Percentiles rank a stretch among this genome's conserved stretches.
Conservation (phyloP, 1,284 basidiomycete genomes). For the Butyriboletus regius region DNA sequence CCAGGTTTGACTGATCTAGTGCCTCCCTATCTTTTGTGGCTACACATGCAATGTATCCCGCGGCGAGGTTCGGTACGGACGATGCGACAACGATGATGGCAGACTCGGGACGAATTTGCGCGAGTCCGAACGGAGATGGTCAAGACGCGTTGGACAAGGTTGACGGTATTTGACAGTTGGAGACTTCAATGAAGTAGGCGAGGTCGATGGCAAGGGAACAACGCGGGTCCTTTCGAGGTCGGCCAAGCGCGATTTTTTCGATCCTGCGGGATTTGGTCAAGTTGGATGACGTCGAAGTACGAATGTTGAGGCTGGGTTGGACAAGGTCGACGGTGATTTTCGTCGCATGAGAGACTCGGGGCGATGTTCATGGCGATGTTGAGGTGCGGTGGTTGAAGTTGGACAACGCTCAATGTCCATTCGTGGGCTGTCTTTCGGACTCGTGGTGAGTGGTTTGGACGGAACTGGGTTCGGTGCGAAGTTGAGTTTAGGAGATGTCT, state of each 20-base stretch:
- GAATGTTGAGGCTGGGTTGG: neutral
- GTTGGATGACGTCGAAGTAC: neutral
- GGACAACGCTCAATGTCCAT: neutral
- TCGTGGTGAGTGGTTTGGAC: neutral
- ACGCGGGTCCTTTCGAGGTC: neutral
- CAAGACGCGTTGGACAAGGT: neutral
- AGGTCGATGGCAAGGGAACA: neutral
- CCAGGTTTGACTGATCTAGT: slow-evolving; percentile 1
- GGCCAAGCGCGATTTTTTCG: too few relatives aligned
- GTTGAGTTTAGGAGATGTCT: neutral
- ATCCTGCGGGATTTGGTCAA: neutral
- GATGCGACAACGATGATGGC: neutral
- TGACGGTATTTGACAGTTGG: neutral
- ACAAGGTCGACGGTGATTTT: neutral
- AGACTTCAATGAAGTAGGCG: neutral
- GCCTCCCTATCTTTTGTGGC: neutral
- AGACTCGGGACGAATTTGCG: neutral
- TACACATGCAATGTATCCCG: neutral
- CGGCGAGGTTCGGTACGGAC: neutral
- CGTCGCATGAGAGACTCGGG: neutral
- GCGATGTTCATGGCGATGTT: neutral
- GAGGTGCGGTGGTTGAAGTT: neutral
- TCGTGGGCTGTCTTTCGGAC: neutral
- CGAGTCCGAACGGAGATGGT: neutral
- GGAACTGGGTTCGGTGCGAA: neutral